Evolutionary conservation across 345 rosid genomes (phyloP).

Genomic region (Cardiospermum halicacabum): DNA sequence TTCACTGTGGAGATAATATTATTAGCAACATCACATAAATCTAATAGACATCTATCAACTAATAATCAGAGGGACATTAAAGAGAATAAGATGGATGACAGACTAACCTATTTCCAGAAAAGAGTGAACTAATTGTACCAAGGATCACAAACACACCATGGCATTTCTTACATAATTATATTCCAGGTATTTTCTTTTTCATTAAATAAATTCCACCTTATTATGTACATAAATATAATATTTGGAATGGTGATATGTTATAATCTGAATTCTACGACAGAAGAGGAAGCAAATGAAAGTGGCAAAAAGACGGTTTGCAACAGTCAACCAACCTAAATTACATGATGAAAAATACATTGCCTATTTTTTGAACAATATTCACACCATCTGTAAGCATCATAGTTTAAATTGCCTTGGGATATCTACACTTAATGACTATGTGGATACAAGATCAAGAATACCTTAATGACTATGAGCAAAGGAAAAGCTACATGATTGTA

Average conservation of each 20-base stretch:
- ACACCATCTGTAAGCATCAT: neutral
- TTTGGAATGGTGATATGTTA: neutral
- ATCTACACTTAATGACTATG: neutral
- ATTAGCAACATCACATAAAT: conserved; percentile 11
- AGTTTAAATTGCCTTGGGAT: neutral
- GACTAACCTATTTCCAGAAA: neutral
- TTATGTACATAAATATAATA: neutral
- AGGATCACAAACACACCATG: neutral
- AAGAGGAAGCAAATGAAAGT: neutral
- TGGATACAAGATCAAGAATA: neutral
- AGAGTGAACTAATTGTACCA: neutral
- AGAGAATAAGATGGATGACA: conserved; percentile 7
- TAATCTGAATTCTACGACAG: neutral
- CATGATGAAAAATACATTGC: neutral
- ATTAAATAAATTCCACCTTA: neutral
- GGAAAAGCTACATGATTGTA: neutral
- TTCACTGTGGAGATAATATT: conserved; percentile 41
- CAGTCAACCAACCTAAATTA: neutral
- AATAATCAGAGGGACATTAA: neutral
- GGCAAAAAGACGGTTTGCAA: neutral
- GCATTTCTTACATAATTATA: neutral
- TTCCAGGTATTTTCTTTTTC: neutral
- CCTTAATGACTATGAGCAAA: neutral
- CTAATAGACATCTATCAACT: neutral
- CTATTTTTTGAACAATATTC: neutral